Percentiles rank a stretch among this genome's conserved stretches.
Evolutionary conservation across 2,329 filamentous ascomycete genomes (phyloP).

Genomic region (Neofusicoccum sp.): DNA sequence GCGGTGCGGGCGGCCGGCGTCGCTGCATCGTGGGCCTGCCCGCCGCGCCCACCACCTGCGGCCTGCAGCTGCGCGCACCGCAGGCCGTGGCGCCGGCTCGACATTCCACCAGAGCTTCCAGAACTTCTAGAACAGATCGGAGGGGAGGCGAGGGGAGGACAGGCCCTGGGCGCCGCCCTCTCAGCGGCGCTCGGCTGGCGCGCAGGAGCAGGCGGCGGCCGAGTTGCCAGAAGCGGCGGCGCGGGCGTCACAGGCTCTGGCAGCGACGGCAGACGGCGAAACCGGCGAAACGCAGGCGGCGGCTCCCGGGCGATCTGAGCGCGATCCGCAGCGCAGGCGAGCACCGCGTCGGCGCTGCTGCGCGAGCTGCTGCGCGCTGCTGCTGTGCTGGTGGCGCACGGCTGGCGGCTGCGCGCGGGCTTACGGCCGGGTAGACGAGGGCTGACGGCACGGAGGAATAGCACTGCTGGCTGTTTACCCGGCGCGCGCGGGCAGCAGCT

Average conservation of each 20-base stretch:
- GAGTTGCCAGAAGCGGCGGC: not conserved
- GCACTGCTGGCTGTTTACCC: not conserved
- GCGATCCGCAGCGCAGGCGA: too few relatives aligned
- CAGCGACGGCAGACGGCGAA: not conserved
- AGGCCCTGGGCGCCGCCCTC: not conserved
- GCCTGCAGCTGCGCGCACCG: not conserved
- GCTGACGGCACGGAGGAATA: too few relatives aligned
- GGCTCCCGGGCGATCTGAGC: conserved; percentile 6
- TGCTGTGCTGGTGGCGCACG: too few relatives aligned
- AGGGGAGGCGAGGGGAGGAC: not conserved
- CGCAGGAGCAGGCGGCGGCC: not conserved
- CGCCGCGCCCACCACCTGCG: too few relatives aligned
- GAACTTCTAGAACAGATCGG: conserved; percentile 9
- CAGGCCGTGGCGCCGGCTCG: not conserved
- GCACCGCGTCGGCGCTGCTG: too few relatives aligned
- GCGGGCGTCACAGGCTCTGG: not conserved
- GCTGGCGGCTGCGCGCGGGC: not conserved
- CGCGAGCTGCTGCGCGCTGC: too few relatives aligned
- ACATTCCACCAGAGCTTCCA: conserved; percentile 10
- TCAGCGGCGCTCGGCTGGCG: not conserved
- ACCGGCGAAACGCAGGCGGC: conserved; percentile 5
- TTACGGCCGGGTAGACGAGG: conserved; percentile 7
- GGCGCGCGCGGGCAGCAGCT: not conserved
- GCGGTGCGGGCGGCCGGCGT: not conserved
- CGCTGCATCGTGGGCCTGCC: not conserved